Base-by-base conservation (phyloP, 2,329 filamentous ascomycete genomes). In the Alternaria sp. region DNA sequence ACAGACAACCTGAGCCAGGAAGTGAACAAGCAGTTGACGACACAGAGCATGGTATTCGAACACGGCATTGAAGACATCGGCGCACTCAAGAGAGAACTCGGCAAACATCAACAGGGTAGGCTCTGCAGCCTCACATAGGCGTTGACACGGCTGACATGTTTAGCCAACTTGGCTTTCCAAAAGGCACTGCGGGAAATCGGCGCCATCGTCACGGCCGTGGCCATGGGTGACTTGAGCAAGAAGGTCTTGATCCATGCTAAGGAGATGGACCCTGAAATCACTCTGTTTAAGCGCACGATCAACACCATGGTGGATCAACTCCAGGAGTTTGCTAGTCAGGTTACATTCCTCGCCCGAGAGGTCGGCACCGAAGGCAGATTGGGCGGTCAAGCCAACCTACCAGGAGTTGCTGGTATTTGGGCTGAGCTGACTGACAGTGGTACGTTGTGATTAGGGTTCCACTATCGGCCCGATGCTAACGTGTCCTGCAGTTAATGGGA, bases 261-360 rank as follows among this genome's bases (percentile, higher is more conserved):
- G 70, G 95, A 98, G 83, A 96, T 97, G 91, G 95, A 98, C 85
- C 94, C 94, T 26, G 95, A 98, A 85, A 98, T 98, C 76, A 96
- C 94, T 26, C 94, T 93, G 10, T 98, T 98, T 85, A 98, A 98
- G 83, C 90, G 93, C 74, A 97, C 95, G 66, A 98, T 98, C 84
- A 98, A 98, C 80, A 96, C 92, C 71, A 98, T 98, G 95, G 97
- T 98, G 89, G 95, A 98, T 78, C 95, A 97, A 81, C 87, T 98
- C 63, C 94, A 97, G 79, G 92, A 96, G 64, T 98, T 98, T 81
- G 95, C 95, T 69, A 96, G 93, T 80, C 94, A 98, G 83, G 95
- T 98, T 75, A 97, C 95, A 33, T 91, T 93, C 71, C 90, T 98
- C 71, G 95, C 95, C 57, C 92, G 93, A 79, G 95, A 98, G 81